Evolutionary conservation across 73 alveolate genomes (phyloP).

Genomic region (Durusdinium trenchii): DNA sequence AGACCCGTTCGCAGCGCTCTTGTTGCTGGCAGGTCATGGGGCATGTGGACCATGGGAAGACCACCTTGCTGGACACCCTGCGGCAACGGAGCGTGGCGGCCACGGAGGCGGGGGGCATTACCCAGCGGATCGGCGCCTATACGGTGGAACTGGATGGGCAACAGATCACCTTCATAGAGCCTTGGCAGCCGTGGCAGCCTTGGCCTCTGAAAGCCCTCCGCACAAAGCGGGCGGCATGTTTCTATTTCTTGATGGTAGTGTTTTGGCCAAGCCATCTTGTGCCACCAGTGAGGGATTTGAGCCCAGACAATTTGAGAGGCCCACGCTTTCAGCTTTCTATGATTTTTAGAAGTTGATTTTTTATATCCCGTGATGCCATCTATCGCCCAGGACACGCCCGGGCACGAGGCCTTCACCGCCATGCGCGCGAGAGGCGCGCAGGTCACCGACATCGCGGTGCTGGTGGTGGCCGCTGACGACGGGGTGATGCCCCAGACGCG

Average conservation of each 20-base stretch:
- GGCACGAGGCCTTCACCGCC: constrained; percentile 98
- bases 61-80: constrained; percentile 98
- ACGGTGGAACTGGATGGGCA: constrained; percentile 96
- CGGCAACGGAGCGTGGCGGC: constrained; percentile 97
- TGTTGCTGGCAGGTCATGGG: too few relatives aligned
- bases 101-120: constrained; percentile 98
- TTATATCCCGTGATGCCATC: too few relatives aligned
- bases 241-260: too few relatives aligned
- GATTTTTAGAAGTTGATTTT: too few relatives aligned
- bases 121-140: constrained; percentile 99
- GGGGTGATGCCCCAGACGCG: constrained; percentile 98
- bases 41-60: constrained; percentile 99
- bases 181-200: constrained; percentile 97
- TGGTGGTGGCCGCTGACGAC: constrained; percentile 98
- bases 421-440: constrained; percentile 98
- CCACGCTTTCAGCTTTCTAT: too few relatives aligned
- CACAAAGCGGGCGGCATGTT: too few relatives aligned
- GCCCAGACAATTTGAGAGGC: too few relatives aligned
- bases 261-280: too few relatives aligned
- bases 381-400: too few relatives aligned
- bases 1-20: too few relatives aligned
- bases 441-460: constrained; percentile 98
- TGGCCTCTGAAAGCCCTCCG: too few relatives aligned
- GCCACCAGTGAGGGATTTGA: too few relatives aligned
- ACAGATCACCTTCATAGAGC: constrained; percentile 98